These are phyloP conservation scores for Fistulifera pelliculosa DNA, from an alignment of 108 stramenopile species.

Conservation along the genomic window DNA sequence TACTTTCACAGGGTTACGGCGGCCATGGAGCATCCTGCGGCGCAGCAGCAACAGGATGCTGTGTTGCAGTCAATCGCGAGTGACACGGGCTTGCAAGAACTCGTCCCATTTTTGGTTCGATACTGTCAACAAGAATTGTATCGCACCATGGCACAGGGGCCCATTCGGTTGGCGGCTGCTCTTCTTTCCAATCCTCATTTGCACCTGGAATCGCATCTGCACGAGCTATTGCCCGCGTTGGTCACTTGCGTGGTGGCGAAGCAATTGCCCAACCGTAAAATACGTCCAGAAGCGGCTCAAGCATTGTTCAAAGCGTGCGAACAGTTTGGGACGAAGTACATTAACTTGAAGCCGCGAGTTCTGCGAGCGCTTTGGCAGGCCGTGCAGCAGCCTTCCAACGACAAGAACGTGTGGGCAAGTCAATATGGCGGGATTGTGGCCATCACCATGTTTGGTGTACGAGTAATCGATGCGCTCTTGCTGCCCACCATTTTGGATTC, in stretches of 20 bases:
- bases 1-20: constrained; percentile 63
- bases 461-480: constrained; percentile 73
- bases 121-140: constrained; percentile 55
- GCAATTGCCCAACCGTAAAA: constrained; percentile 34
- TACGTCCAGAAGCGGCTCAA: constrained; percentile 56
- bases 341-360: constrained; percentile 60
- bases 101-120: constrained; percentile 69
- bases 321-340: constrained; percentile 64
- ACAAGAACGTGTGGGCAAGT: constrained; percentile 31
- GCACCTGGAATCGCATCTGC: constrained; percentile 78
- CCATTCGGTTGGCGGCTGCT: constrained; percentile 46
- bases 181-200: constrained; percentile 59
- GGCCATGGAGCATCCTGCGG: constrained; percentile 40
- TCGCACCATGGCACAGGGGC: constrained; percentile 22
- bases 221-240: constrained; percentile 71
- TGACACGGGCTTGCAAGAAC: constrained; percentile 70
- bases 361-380: constrained; percentile 46
- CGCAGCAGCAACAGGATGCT: constrained; percentile 33
- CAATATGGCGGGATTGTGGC: constrained; percentile 79
- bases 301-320: constrained; percentile 55
- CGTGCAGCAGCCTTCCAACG: constrained; percentile 10
- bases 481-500: constrained; percentile 52
- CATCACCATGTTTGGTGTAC: constrained; percentile 63
- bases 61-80: constrained; percentile 24
- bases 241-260: constrained; percentile 77